Base-by-base conservation (phyloP, 805 yeast genomes). In the Hanseniaspora valbyensis region DNA sequence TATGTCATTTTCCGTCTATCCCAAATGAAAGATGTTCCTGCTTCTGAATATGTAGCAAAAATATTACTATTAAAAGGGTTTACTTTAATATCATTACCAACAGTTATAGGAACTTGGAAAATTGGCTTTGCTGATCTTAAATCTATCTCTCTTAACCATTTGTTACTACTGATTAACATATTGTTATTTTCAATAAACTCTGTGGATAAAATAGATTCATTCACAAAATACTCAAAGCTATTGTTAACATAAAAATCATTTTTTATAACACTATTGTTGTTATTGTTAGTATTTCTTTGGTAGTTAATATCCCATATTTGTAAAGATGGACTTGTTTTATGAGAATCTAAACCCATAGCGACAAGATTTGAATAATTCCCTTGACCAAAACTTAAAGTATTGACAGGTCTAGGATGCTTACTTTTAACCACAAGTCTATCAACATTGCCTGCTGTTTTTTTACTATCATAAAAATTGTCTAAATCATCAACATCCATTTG, bases 11-110 rank as follows among this genome's bases (percentile, higher is more conserved):
- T 80, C 55, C 95, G 69, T 55, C 86, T 71, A 61, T 84, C 95
- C 85, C 89, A 89, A 7, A 89, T 70, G 0, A 90, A 81, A 44
- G 88, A 66, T 0, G 92, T 76, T 1, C 95, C 95, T 59, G 84
- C 90, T 57, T 88, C 95, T 46, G 85, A 77, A 55, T 76, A 76
- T 0, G 94, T 80, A 16, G 86, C 77, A 62, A 89, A 85, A 54
- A 76, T 71, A 63, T 76, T 73, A 12, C 72, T 73, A 58, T 80
- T 78, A 59, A 77, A 77, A 2, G 83, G 90, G 60, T 85, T 89
- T 28, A 80, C 69, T 8, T 76, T 71, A 42, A 89, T 71, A 18
- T 83, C 83, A 57, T 77, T 71, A 0, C 88, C 78, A 53, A 84
- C 76, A 57, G 81, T 77, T 0, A 94, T 82, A 2, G 89, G 82